Evolutionary conservation across 2,329 filamentous ascomycete genomes (phyloP).

Genomic region (Pseudogymnoascus sp.): DNA sequence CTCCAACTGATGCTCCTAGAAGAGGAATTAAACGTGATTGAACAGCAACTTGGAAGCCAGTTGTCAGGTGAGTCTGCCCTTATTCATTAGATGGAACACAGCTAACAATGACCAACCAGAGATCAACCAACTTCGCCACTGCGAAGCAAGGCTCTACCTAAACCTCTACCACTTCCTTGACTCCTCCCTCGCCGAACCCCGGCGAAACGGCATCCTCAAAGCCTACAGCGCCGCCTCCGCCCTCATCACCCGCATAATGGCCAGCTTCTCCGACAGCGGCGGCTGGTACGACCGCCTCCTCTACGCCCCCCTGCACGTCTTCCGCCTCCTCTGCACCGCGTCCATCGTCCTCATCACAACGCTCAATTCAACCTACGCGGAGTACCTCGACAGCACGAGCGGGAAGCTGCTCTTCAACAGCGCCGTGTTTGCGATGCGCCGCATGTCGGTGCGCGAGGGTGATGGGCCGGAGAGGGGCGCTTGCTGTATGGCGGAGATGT

Average conservation of each 20-base stretch:
- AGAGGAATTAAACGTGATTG: neutral
- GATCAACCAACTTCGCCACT: conserved; percentile 12
- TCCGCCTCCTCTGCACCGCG: conserved; percentile 9
- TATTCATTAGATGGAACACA: neutral
- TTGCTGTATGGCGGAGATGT: conserved; percentile 14
- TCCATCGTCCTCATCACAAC: conserved; percentile 12
- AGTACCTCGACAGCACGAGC: conserved; percentile 7
- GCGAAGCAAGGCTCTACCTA: conserved; percentile 19
- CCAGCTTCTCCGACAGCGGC: neutral
- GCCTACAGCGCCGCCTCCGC: conserved; percentile 10
- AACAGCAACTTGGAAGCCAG: neutral
- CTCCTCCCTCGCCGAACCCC: neutral
- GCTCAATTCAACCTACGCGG: conserved; percentile 12
- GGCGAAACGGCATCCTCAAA: conserved; percentile 13
- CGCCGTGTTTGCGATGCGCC: neutral
- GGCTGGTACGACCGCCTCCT: conserved; percentile 9
- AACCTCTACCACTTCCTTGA: conserved; percentile 23
- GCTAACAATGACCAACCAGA: neutral
- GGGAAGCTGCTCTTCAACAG: conserved; percentile 11
- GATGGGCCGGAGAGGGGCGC: conserved; percentile 10
- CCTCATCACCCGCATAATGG: conserved; percentile 10
- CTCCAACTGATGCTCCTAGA: neutral
- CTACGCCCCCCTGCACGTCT: conserved; percentile 8
- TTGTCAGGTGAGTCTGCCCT: neutral
- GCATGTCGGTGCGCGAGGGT: conserved; percentile 6